Conservation (phyloP, 2,329 filamentous ascomycete genomes). For the Colletotrichum cuscutae region DNA sequence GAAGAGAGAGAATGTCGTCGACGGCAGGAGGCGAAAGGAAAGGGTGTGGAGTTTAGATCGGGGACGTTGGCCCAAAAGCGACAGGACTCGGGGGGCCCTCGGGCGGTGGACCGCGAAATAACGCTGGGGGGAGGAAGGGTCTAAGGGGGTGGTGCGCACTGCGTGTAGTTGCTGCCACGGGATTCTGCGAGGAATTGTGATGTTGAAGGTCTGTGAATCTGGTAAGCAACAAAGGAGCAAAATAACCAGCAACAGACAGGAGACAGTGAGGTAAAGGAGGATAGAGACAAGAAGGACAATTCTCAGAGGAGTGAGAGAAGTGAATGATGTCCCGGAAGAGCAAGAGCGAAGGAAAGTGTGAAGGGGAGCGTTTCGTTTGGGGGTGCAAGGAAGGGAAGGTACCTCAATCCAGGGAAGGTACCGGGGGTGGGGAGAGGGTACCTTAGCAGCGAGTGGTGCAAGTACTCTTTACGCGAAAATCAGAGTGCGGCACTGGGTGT, state of each 20-base stretch:
- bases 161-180: constrained; percentile 16
- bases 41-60: constrained; percentile 35
- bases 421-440: constrained; percentile 5
- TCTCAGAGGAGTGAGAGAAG: constrained; percentile 8
- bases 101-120: constrained; percentile 35
- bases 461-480: constrained; percentile 13
- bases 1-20: constrained; percentile 33
- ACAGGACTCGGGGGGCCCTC: constrained; percentile 33
- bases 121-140: constrained; percentile 29
- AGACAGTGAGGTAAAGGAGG: background rate
- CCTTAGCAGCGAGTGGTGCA: background rate
- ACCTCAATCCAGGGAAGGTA: constrained; percentile 5
- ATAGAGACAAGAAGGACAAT: background rate
- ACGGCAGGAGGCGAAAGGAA: constrained; percentile 32
- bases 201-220: background rate
- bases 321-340: constrained; percentile 7
- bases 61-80: constrained; percentile 33
- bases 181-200: constrained; percentile 1
- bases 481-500: constrained; percentile 4
- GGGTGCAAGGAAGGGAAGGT: constrained; percentile 25
- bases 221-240: background rate
- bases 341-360: constrained; percentile 12
- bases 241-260: background rate
- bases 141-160: constrained; percentile 23
- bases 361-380: constrained; percentile 31